Conservation (phyloP, 345 rosid genomes). For the Melaleuca quinquenervia region DNA sequence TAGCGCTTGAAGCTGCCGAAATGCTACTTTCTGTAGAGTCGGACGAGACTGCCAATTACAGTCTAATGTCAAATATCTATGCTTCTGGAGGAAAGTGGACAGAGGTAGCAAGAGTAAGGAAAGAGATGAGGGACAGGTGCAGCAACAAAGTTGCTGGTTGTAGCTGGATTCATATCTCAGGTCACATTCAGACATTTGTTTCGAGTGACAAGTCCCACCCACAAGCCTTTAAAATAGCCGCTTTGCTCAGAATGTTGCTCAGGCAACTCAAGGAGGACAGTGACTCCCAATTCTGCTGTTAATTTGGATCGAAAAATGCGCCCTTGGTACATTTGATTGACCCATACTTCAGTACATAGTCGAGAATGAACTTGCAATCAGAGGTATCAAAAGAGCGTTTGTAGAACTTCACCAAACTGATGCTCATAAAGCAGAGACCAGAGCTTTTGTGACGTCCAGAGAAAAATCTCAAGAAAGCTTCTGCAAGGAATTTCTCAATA, state of each 20-base stretch:
- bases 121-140: constrained; percentile 36
- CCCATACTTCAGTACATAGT: background rate
- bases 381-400: background rate
- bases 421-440: background rate
- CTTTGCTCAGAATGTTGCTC: background rate
- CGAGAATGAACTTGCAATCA: background rate
- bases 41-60: constrained; percentile 38
- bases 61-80: constrained; percentile 43
- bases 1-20: constrained; percentile 39
- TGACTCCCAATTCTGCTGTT: background rate
- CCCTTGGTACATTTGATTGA: background rate
- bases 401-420: background rate
- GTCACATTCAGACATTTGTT: constrained; percentile 3
- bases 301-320: background rate
- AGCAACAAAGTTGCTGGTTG: constrained; percentile 45
- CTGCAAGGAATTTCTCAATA: background rate
- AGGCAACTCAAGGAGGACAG: constrained; percentile 1
- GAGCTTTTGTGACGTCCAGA: background rate
- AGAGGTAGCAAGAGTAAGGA: constrained; percentile 32
- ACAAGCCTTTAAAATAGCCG: constrained; percentile 3
- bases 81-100: constrained; percentile 56
- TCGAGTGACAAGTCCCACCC: constrained; percentile 18
- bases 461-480: background rate
- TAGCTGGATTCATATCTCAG: constrained; percentile 38
- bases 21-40: constrained; percentile 52